Conservation (phyloP, 495 filamentous ascomycete genomes). For the Letharia lupina region DNA sequence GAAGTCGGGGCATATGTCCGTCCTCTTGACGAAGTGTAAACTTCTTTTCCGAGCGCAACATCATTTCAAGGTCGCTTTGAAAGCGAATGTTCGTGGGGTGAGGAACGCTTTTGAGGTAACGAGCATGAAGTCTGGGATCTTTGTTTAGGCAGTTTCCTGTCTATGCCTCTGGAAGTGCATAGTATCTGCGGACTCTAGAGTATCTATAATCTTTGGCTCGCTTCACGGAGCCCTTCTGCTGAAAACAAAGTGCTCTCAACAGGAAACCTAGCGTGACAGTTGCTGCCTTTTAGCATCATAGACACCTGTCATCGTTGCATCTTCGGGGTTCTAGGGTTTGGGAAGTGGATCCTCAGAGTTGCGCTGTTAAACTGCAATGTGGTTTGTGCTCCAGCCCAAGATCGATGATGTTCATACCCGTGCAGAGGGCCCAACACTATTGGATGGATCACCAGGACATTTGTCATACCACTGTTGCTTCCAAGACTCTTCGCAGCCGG, state of each 20-base stretch:
- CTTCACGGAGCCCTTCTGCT: neutral
- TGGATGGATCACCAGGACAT: neutral
- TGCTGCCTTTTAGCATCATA: neutral
- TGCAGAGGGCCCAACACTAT: neutral
- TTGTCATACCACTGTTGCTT: neutral
- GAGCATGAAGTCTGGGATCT: neutral
- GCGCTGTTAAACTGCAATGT: neutral
- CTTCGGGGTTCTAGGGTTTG: neutral
- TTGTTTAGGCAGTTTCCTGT: neutral
- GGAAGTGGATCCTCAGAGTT: neutral
- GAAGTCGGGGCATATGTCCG: too few species aligned
- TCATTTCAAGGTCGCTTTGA: neutral
- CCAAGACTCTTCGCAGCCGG: neutral
- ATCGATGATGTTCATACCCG: neutral
- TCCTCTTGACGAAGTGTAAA: neutral
- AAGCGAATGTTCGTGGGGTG: neutral
- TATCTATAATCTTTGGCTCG: neutral
- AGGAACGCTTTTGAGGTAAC: neutral
- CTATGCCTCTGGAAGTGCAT: neutral
- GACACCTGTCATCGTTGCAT: neutral
- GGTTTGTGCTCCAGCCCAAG: neutral
- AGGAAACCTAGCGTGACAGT: neutral
- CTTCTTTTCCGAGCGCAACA: neutral
- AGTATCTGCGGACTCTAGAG: neutral
- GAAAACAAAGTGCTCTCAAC: neutral